Evolutionary conservation across 768 basidiomycete species (phyloP).

Genomic region (Mycena sanguinolenta): DNA sequence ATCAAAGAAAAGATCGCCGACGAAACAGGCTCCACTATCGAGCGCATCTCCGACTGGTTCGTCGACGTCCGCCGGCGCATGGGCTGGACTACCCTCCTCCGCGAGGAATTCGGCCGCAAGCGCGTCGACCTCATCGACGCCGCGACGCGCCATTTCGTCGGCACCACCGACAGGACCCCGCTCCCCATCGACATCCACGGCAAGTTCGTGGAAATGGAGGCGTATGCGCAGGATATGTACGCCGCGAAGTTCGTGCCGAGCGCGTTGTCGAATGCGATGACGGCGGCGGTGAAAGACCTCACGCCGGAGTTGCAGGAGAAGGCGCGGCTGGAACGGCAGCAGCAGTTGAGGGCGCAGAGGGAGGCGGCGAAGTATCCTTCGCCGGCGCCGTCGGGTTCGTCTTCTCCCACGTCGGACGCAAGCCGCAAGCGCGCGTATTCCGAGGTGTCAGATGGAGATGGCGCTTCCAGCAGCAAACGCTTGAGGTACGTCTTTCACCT

Average conservation of each 20-base stretch:
- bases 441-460: conserved; percentile 11
- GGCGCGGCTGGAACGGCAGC: conserved; percentile 29
- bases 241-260: conserved; percentile 44
- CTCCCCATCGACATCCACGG: conserved; percentile 39
- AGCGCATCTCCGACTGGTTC: conserved; percentile 63
- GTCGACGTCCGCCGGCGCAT: conserved; percentile 61
- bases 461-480: conserved; percentile 11
- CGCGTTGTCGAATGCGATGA: conserved; percentile 44
- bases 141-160: conserved; percentile 51
- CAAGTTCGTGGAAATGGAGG: conserved; percentile 45
- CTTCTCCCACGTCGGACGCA: conserved; percentile 30
- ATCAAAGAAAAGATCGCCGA: conserved; percentile 47
- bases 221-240: conserved; percentile 45
- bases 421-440: conserved; percentile 26
- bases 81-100: conserved; percentile 63
- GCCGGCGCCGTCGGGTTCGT: conserved; percentile 11
- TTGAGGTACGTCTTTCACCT: conserved; percentile 11
- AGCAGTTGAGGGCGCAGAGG: conserved; percentile 19
- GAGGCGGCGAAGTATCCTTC: conserved; percentile 23
- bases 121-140: conserved; percentile 52
- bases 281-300: conserved; percentile 46
- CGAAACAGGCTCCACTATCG: conserved; percentile 39
- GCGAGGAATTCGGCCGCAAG: conserved; percentile 47
- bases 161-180: conserved; percentile 34
- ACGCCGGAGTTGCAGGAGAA: conserved; percentile 39